Evolutionary conservation across 2,329 filamentous ascomycete species (phyloP).

Genomic region (Paradendryphiella salina): DNA sequence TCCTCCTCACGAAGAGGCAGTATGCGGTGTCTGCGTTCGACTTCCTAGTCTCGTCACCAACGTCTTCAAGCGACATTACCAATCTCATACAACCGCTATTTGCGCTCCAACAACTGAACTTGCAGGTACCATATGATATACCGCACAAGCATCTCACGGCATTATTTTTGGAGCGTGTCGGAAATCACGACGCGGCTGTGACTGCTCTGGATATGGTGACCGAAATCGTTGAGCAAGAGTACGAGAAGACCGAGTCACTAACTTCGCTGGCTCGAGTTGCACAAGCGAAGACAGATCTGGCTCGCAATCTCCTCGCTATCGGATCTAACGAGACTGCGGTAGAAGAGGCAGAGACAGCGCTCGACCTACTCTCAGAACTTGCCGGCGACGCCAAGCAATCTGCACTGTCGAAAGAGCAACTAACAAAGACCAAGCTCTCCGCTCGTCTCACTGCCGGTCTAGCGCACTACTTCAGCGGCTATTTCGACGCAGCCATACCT

Average conservation of each 20-base stretch:
- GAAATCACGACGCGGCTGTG: slow-evolving; percentile 67
- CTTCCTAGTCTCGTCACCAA: slow-evolving; percentile 65
- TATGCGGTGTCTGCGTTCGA: slow-evolving; percentile 85
- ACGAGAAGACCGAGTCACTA: slow-evolving; percentile 79
- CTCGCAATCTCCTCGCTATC: slow-evolving; percentile 76
- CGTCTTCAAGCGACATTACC: slow-evolving; percentile 57
- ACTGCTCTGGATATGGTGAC: slow-evolving; percentile 68
- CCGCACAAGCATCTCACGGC: slow-evolving; percentile 76
- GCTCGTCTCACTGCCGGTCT: slow-evolving; percentile 85
- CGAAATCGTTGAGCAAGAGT: slow-evolving; percentile 73
- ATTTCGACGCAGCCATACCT: slow-evolving; percentile 69
- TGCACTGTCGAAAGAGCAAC: slow-evolving; percentile 65
- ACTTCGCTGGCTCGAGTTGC: slow-evolving; percentile 75
- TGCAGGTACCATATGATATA: slow-evolving; percentile 70
- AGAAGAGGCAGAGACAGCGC: slow-evolving; percentile 77
- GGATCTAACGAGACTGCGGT: slow-evolving; percentile 68
- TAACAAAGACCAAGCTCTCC: slow-evolving; percentile 74
- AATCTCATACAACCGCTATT: slow-evolving; percentile 83
- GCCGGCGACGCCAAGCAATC: slow-evolving; percentile 48
- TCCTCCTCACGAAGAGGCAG: slow-evolving; percentile 72
- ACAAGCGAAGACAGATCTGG: slow-evolving; percentile 82
- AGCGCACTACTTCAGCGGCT: slow-evolving; percentile 71
- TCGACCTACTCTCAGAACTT: slow-evolving; percentile 76
- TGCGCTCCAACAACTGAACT: slow-evolving; percentile 78
- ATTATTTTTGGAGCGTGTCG: slow-evolving; percentile 78